Base-by-base conservation (phyloP, 2,329 filamentous ascomycete species). In the Talaromyces sp. region DNA sequence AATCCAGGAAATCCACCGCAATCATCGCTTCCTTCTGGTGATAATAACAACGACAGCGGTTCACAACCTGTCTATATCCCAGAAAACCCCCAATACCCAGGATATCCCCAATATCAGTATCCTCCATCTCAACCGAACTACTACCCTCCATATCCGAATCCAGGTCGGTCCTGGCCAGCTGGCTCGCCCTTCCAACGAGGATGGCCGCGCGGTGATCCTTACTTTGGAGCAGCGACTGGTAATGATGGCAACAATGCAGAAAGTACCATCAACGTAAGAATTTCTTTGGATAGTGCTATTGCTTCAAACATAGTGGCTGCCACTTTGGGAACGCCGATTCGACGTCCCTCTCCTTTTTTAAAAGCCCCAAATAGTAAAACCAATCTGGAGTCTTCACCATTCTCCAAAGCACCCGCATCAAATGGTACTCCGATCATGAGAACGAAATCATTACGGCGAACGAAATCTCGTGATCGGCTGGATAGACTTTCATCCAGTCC, bases 371-470 rank as follows among this genome's bases (percentile, higher is more conserved):
- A 18, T 6, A 60, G 42, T 3, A 5, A 33, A 48, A 18, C 12
- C 23, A 60, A 52, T 1, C n/a, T 14, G 39, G 50, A 55, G 5
- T 25, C 50, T 7, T 54, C 62, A 21, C n/a, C 46, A 5, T 5
- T 37, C 11, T 46, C 55, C 4, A 46, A 63, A 18, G 21, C 54
- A 35, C 16, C 37, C n/a, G 9, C 12, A 39, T 40, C 56, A 9
- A 28, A 63, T 48, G 31, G 23, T 25, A 28, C 37, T 7, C 23
- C 57, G 31, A 44, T 48, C 11, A 57, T 39, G 25, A 63, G 62
- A 23, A 60, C 58, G 31, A 60, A 52, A 42, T 63, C 62, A 21
- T 48, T 63, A 18, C 62, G 62, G 18, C 62, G 62, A 63, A 39
- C 62, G 3, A 52, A 52, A 50, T 63, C 62, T n/a, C 58, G 62